Evolutionary conservation across 345 rosid species (phyloP), one percentile per base, ranked within the genome.

Genomic region (Carallia brachiata): DNA sequence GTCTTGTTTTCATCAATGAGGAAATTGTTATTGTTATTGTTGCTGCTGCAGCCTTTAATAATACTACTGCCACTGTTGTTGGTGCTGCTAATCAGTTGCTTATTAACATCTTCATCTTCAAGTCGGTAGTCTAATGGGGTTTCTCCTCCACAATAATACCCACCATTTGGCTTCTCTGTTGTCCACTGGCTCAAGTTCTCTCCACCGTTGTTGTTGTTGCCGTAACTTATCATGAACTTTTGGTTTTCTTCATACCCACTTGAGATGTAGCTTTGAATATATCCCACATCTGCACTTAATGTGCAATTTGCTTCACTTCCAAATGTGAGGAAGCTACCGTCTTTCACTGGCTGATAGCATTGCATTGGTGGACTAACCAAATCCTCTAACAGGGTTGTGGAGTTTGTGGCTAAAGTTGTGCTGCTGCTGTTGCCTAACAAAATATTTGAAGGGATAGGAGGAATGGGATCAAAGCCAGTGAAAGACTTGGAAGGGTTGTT

Each of bases 1-100:
- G 84, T 81, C 86, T 87, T 88, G 85, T 76, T 87, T 81, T 84
- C 93, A 78, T 86, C 92, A 78, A 77, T 59, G 79, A 80, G 70
- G 70, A 73, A 57, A 39, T 56, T 7, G 62, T 18, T 73, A 61
- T 72, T 71, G 63, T 36, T 68, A 39, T 56, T 7, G 62, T 18
- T 73, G 56, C 70, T 71, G 63, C 30, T 68, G 67, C 68, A 44
- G 18, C 8, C 58, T 30, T 65, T 56, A 56, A 19, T 56, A 23
- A 5, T 70, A 53, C 31, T 69, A 66, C 50, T 65, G 69, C 66
- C 23, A 23, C 23, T 23, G 23, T 23, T 23, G 23, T 23, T 34
- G 65, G 6, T 36, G 39, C 65, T 69, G 76, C 72, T 85, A 73
- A 89, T 81, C 84, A 84, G 72, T 71, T 83, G 84, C 88, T 88